phyloP scores from a whole-genome alignment of 805 yeast genomes.

The Starmera caribaea region DNA sequence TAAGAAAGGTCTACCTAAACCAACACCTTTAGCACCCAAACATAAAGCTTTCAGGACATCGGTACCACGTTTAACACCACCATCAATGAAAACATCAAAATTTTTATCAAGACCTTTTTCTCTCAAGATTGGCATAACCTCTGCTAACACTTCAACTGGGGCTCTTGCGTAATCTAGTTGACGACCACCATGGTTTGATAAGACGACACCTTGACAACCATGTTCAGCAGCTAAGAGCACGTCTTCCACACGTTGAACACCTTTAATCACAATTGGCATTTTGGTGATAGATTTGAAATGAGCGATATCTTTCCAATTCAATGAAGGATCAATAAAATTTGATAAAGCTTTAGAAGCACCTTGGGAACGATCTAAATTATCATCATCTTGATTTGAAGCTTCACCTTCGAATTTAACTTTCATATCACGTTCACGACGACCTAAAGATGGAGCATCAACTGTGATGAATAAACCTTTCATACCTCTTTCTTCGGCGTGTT shows the following conservation, averaged over 20 bases:
- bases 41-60: constrained; percentile 59
- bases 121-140: constrained; percentile 44
- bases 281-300: constrained; percentile 46
- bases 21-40: constrained; percentile 63
- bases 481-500: constrained; percentile 64
- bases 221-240: constrained; percentile 61
- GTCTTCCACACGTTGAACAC: constrained; percentile 79
- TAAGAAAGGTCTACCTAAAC: constrained; percentile 57
- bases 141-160: constrained; percentile 66
- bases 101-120: constrained; percentile 35
- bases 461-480: constrained; percentile 80
- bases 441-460: constrained; percentile 88
- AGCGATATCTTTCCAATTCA: constrained; percentile 57
- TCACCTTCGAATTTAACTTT: constrained; percentile 47
- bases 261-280: constrained; percentile 66
- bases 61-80: constrained; percentile 62
- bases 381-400: constrained; percentile 37
- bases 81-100: constrained; percentile 54
- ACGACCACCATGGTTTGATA: constrained; percentile 87
- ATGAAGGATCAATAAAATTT: constrained; percentile 68
- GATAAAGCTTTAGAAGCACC: constrained; percentile 87
- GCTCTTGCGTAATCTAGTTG: constrained; percentile 80
- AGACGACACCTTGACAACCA: constrained; percentile 70
- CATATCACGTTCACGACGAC: constrained; percentile 85
- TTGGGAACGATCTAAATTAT: constrained; percentile 50